Evolutionary conservation across 2,329 filamentous ascomycete species (phyloP), one percentile per base, ranked within the genome.

Genomic region (Fusarium goolgardi): DNA sequence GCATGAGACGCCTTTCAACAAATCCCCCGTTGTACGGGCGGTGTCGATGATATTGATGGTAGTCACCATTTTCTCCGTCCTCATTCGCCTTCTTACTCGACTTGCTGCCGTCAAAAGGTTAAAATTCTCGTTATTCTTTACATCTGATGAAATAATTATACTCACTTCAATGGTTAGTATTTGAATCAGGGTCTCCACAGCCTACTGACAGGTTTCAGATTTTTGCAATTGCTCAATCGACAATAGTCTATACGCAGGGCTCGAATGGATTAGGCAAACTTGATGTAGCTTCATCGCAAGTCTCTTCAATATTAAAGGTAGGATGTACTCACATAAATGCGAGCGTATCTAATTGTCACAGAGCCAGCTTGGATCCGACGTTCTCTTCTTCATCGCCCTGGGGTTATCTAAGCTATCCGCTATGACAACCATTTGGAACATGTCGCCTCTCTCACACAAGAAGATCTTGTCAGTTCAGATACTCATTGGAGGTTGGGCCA

Each of bases 1-100:
- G 37, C 59, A 63, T 63, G 58, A 63, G 43, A 57, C 58, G 8
- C 58, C 43, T 5, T 63, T 63, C 16, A 63, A 63, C 11, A 63
- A 63, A 5, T 47, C 59, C n/a, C 58, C 58, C 5, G 21, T 63
- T 2, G 49, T 63, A 6, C 31, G 59, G 43, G 58, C 59, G 13
- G 21, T 63, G 8, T 63, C 59, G 1, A 49, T 63, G 58, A 63
- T 63, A 21, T 18, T 63, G 7, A 63, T 63, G 58, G 23, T 63
- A 3, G 50, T 63, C 0, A 49, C 50, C 0, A 27, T 63, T 21
- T 63, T 63, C 0, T 63, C 59, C 2, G 59, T 63, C 1, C 23
- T 23, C 2, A 63, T 63, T 11, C 59, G 59, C 5, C 37, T 63
- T 5, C 58, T 63, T 2, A 63, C 59, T 0, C 59, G 43, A 1